Evolutionary conservation across 2,329 filamentous ascomycete species (phyloP).

Genomic region (Pestalotiopsis sp.): DNA sequence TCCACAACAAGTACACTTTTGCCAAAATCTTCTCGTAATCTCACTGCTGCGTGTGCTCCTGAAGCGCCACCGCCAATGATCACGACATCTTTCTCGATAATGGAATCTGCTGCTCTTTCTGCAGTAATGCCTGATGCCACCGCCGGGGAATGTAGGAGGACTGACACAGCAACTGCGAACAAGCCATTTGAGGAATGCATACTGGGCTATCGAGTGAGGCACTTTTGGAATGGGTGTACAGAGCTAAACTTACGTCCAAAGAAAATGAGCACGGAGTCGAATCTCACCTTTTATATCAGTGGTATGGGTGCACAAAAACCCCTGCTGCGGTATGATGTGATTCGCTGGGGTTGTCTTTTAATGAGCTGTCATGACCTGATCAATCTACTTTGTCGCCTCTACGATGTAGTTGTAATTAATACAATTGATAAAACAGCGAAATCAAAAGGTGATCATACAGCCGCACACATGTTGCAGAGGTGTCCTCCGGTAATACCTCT

Average conservation of each 20-base stretch:
- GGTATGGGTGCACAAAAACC: neutral
- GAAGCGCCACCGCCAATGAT: slow-evolving; percentile 44
- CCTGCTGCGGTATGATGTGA: neutral
- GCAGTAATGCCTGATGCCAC: neutral
- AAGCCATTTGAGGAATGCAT: neutral
- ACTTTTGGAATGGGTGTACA: neutral
- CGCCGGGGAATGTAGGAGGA: neutral
- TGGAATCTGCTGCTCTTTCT: neutral
- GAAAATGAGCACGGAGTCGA: neutral
- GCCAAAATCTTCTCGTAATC: slow-evolving; percentile 36
- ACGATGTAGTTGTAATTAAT: too few species aligned
- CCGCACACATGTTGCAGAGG: neutral
- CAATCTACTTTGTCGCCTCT: neutral
- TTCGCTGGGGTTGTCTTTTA: neutral
- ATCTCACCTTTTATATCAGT: neutral
- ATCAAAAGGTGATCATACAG: neutral
- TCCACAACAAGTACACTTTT: slow-evolving; percentile 41
- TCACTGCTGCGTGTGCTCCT: slow-evolving; percentile 40
- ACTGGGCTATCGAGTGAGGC: neutral
- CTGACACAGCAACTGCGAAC: neutral
- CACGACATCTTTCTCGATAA: slow-evolving; percentile 15
- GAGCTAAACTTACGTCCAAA: neutral
- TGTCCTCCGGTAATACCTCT: too few species aligned
- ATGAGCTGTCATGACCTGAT: neutral
- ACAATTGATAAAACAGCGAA: neutral